phyloP scores from a whole-genome alignment of 2,329 filamentous ascomycete genomes.

The Huntiella savannae region DNA sequence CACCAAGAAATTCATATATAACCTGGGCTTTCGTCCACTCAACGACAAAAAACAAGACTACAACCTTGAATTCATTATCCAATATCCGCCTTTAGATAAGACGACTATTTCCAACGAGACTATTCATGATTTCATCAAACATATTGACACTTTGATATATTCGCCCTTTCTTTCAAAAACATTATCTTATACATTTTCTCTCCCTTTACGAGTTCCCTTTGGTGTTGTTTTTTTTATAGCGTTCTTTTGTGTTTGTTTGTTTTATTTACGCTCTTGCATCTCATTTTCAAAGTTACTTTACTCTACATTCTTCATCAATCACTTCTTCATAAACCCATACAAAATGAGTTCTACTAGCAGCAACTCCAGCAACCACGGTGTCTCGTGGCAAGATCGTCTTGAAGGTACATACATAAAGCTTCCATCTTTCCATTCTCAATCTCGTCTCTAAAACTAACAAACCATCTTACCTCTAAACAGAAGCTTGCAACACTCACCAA shows the following conservation, averaged over 20 bases:
- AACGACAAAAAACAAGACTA: too few species aligned
- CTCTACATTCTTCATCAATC: neutral
- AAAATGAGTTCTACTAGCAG: slow-evolving; percentile 13
- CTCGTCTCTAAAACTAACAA: too few species aligned
- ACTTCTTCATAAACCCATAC: neutral
- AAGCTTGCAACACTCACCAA: slow-evolving; percentile 36
- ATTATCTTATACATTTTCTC: neutral
- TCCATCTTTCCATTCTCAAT: too few species aligned
- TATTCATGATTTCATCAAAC: too few species aligned
- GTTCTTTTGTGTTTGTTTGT: too few species aligned
- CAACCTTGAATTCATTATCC: neutral
- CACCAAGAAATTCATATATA: too few species aligned
- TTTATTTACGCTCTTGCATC: too few species aligned
- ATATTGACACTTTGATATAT: too few species aligned
- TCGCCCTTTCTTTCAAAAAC: too few species aligned
- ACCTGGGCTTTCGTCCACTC: too few species aligned
- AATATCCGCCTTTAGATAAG: neutral
- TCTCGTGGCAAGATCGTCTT: slow-evolving; percentile 36
- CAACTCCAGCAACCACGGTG: slow-evolving; percentile 11
- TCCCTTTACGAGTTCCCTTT: neutral
- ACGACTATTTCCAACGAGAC: too few species aligned
- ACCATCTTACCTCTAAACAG: slow-evolving; percentile 20
- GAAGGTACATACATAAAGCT: slow-evolving; percentile 26
- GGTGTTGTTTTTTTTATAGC: too few species aligned
- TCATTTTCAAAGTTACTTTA: neutral